Evolutionary conservation across 2,329 filamentous ascomycete genomes (phyloP), one percentile per base, ranked within the genome.

Genomic region (Fusarium sp.): DNA sequence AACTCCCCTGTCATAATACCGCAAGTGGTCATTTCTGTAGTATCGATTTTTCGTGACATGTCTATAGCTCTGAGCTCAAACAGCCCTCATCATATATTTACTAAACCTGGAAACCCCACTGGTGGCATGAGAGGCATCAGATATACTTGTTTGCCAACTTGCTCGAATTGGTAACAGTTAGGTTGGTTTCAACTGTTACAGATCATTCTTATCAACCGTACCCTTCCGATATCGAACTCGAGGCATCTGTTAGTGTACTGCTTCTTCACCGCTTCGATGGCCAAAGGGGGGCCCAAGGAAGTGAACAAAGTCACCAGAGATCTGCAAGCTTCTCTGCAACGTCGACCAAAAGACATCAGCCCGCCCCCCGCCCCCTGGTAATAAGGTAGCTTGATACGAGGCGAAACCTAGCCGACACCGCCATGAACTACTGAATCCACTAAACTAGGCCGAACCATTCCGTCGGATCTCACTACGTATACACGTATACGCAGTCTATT

Each of bases 381-480:
- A 49, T 33, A 37, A 53, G 38, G 44, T 27, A 53, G n/a, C 19
- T 53, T 45, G 57, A 62, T 62, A 62, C 49, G 51, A 64, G 48
- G 57, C 39, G 61, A 53, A 53, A 51, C 47, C 57, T 53, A 35
- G 57, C 33, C 41, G 48, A 49, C 61, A 53, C 42, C 47, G 55
- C 45, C 33, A 54, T 45, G 32, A 43, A 47, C 45, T 45, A 53
- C 43, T 44, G 33, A 57, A 46, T 35, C 60, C 52, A 57, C 55
- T 41, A 43, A 55, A 66, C 67, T 61, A 63, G 67, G 65, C 55
- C 57, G 65, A 63, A 70, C 67, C 67, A 52, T 57, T 60, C 63
- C 42, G 52, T 65, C 67, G 67, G 67, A 68, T 70, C 49, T 49
- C 52, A 49, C 33, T 47, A 44, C 48, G 38, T 38, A 55, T 15